These are phyloP conservation scores for Kazachstania psychrophila DNA, from an alignment of 805 yeast genomes.

Conservation along the genomic window DNA sequence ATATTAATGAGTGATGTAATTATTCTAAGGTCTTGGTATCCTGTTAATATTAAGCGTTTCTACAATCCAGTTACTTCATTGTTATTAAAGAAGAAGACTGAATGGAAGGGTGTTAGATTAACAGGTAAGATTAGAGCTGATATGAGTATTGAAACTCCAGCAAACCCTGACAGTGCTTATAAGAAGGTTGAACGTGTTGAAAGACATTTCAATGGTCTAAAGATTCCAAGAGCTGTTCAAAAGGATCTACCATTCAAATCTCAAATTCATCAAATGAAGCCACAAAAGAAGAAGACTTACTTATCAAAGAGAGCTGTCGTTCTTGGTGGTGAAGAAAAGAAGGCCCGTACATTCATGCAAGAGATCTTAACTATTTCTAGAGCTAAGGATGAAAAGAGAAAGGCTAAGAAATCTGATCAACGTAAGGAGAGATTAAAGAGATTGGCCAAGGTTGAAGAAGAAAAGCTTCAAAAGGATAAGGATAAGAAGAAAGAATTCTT, in stretches of 20 bases:
- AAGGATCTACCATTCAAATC: constrained; percentile 82
- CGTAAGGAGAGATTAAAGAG: constrained; percentile 67
- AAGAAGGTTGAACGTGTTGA: constrained; percentile 73
- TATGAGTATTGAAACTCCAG: constrained; percentile 53
- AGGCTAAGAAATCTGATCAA: constrained; percentile 63
- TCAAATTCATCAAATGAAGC: constrained; percentile 81
- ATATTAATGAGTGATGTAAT: constrained; percentile 83
- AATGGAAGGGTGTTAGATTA: constrained; percentile 94
- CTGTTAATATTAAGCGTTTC: constrained; percentile 79
- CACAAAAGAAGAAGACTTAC: constrained; percentile 75
- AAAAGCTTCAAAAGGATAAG: constrained; percentile 62
- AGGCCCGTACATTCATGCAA: constrained; percentile 80
- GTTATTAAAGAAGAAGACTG: constrained; percentile 61
- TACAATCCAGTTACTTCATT: constrained; percentile 95
- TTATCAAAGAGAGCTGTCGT: constrained; percentile 89
- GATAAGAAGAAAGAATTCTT: constrained; percentile 85
- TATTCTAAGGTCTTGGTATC: constrained; percentile 92
- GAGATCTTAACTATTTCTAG: constrained; percentile 76
- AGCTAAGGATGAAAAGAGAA: constrained; percentile 74
- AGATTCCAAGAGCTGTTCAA: constrained; percentile 73
- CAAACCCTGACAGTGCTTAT: constrained; percentile 42
- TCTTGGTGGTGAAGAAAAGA: constrained; percentile 84
- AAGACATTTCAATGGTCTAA: constrained; percentile 78
- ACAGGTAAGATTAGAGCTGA: constrained; percentile 91
- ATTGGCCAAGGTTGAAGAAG: constrained; percentile 64